Base-by-base conservation (phyloP, 176 grass and related monocot species). In the Urochloa ruziziensis region DNA sequence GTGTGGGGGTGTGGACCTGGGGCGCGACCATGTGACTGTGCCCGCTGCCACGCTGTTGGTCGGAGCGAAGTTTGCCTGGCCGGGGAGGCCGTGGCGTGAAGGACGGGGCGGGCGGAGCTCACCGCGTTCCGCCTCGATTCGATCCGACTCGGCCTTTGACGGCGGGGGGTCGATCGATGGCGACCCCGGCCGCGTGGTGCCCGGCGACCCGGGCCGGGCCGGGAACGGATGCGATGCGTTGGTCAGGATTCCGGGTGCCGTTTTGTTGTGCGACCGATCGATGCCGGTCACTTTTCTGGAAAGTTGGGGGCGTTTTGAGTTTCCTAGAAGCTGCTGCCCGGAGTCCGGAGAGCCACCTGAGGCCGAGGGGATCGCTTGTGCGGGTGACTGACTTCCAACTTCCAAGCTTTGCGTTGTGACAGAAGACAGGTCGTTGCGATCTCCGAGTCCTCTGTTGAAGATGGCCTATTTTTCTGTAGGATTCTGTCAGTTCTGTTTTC, bases 221-320 rank as follows among this genome's bases (percentile, higher is more conserved):
- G 62, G 34, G 33, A 39, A 58, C 52, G 21, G 73, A 76, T 29
- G 74, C n/a, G 73, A 76, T 29, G 74, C n/a, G 74, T 29, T 44
- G 56, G 56, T 30, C 74, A 44, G 54, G 7, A 61, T 61, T 77
- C 35, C 14, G 23, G 53, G 23, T 25, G n/a, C 13, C 10, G 35
- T 44, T 61, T 21, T 28, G n/a, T 77, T 62, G 74, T 28, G n/a
- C 10, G 34, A 13, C 15, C 5, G 14, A 10, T 12, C 39, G 39
- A 40, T 40, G 7, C 7, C 1, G 39, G 34, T 1, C 51, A 23
- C 52, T 53, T 75, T 75, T 56, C 73, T 37, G 23, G 73, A 58
- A 57, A 23, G 18, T 1, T 5, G 51, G 49, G 49, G 23, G 0
- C 34, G 73, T 49, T 57, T 75, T 39, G 33, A 75, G 52, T 58